phyloP scores from a whole-genome alignment of 2,329 filamentous ascomycete genomes.

The Apiospora kogelbergensis region DNA sequence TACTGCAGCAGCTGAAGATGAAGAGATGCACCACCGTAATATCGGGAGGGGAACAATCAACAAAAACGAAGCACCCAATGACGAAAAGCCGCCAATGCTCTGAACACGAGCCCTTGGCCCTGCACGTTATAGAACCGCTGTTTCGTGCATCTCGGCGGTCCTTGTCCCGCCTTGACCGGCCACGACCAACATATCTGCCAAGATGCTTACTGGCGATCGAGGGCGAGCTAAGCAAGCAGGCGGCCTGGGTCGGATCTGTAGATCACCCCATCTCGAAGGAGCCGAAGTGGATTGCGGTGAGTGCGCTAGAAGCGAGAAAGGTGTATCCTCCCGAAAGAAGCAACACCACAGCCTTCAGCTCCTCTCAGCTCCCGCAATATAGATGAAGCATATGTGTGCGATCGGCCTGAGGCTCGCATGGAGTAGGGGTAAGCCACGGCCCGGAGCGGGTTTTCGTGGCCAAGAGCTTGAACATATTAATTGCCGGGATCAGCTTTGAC shows the following conservation, averaged over 20 bases:
- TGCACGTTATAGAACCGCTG: not conserved
- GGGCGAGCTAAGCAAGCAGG: not conserved
- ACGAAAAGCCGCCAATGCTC: not conserved
- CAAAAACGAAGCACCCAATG: not conserved
- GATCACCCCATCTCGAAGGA: not conserved
- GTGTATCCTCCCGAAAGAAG: not conserved
- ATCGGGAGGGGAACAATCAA: not conserved
- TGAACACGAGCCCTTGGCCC: slow-evolving; percentile 8
- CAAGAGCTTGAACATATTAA: not conserved
- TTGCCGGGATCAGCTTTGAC: not conserved
- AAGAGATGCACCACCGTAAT: not conserved
- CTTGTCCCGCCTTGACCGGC: not conserved
- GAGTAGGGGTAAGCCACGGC: not conserved
- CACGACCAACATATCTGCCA: not conserved
- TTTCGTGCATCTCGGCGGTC: not conserved
- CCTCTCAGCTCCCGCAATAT: not conserved
- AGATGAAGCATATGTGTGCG: not conserved
- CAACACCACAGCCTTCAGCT: not conserved
- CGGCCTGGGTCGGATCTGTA: not conserved
- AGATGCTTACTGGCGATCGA: not conserved
- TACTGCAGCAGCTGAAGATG: not conserved
- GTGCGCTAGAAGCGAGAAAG: not conserved
- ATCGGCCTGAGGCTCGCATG: not conserved
- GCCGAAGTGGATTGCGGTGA: not conserved
- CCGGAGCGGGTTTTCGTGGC: not conserved